Conservation (phyloP, 2,329 filamentous ascomycete genomes). For the Cladosporium cucumerinum region DNA sequence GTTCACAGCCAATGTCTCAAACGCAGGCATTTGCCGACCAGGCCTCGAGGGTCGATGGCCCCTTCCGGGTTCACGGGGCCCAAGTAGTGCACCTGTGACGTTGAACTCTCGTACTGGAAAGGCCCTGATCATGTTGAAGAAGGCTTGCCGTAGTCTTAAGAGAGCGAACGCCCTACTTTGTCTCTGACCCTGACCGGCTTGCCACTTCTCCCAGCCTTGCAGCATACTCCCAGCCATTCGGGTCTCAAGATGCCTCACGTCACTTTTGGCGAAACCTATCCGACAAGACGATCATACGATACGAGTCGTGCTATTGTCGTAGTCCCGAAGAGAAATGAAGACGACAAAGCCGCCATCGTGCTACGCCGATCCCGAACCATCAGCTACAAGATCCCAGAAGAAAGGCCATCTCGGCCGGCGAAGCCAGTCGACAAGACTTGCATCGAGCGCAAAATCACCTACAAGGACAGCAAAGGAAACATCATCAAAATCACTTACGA, state of each 20-base stretch:
- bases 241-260: slow-evolving; percentile 10
- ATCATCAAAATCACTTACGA: slow-evolving; percentile 12
- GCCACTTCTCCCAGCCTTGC: not conserved
- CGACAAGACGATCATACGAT: not conserved
- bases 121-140: not conserved
- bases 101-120: not conserved
- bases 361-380: not conserved
- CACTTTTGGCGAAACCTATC: not conserved
- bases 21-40: not conserved
- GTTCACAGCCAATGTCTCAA: not conserved
- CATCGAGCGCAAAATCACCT: slow-evolving; percentile 2
- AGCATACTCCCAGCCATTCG: not conserved
- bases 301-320: not conserved
- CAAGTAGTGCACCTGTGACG: not conserved
- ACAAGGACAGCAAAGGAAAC: slow-evolving; percentile 1
- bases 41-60: not conserved
- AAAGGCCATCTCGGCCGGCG: not conserved
- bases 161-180: not conserved
- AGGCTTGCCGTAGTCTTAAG: not conserved
- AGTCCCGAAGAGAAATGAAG: not conserved
- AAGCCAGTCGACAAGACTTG: not conserved
- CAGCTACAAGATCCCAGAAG: slow-evolving; percentile 4
- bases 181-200: not conserved
- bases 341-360: not conserved
- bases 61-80: not conserved